phyloP scores from a whole-genome alignment of 2,329 filamentous ascomycete species.

The Parasarocladium wereldwijsianum region DNA sequence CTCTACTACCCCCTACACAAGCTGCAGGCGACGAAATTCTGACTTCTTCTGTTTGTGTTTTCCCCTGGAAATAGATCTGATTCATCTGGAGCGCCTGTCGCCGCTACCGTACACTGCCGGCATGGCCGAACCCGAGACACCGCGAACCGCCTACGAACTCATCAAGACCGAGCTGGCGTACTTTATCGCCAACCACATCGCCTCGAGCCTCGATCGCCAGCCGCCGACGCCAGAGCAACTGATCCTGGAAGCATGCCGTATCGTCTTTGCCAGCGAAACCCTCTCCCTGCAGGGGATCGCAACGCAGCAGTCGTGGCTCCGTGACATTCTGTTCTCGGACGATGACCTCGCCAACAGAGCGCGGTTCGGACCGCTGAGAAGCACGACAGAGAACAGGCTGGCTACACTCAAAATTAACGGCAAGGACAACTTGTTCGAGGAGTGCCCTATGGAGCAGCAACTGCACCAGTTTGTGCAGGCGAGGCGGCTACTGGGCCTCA shows the following conservation, averaged over 20 bases:
- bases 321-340: constrained; percentile 40
- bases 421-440: constrained; percentile 41
- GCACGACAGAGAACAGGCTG: constrained; percentile 30
- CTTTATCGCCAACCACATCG: constrained; percentile 30
- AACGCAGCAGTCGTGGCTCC: constrained; percentile 35
- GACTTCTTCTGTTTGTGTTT: constrained; percentile 7
- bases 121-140: constrained; percentile 26
- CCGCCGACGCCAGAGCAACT: constrained; percentile 36
- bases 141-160: constrained; percentile 45
- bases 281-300: constrained; percentile 23
- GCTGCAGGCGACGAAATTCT: constrained; percentile 24
- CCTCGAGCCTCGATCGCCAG: constrained; percentile 20
- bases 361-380: constrained; percentile 31
- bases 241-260: constrained; percentile 41
- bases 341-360: constrained; percentile 27
- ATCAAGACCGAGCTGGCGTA: constrained; percentile 42
- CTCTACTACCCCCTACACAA: constrained; percentile 20
- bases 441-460: constrained; percentile 39
- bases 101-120: constrained; percentile 38
- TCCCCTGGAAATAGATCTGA: constrained; percentile 36
- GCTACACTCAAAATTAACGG: constrained; percentile 39
- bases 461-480: constrained; percentile 38
- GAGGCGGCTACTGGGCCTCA: constrained; percentile 38
- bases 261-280: constrained; percentile 40
- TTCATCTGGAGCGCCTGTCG: constrained; percentile 46